Conservation (phyloP, 2,329 filamentous ascomycete genomes). For the Fusarium agapanthi region DNA sequence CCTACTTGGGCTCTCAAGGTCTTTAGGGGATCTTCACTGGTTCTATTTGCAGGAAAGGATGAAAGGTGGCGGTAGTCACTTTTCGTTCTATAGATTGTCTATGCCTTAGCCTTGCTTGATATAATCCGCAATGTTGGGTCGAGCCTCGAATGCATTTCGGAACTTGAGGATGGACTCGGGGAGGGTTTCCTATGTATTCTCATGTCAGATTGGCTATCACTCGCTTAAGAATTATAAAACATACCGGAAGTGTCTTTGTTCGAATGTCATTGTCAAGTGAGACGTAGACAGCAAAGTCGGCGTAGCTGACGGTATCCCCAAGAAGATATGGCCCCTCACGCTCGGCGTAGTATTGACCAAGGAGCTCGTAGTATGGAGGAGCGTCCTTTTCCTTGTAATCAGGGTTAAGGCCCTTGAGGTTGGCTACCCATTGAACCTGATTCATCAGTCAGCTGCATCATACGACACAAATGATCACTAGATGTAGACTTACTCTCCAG, state of each 20-base stretch:
- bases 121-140: not conserved
- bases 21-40: not conserved
- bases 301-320: constrained; percentile 48
- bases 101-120: not conserved
- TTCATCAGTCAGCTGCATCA: not conserved
- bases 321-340: constrained; percentile 48
- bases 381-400: constrained; percentile 45
- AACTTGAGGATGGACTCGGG: constrained; percentile 1
- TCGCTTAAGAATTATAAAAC: constrained; percentile 1
- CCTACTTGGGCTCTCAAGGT: not conserved
- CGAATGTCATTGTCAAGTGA: constrained; percentile 50
- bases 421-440: constrained; percentile 40
- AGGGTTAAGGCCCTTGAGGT: constrained; percentile 36
- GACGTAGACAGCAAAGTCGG: constrained; percentile 51
- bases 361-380: constrained; percentile 43
- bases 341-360: constrained; percentile 45
- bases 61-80: fast-evolving
- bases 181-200: not conserved
- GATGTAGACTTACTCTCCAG: constrained; percentile 46
- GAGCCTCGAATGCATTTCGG: constrained; percentile 2
- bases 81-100: fast-evolving
- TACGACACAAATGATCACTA: fast-evolving
- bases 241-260: constrained; percentile 48
- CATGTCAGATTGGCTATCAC: fast-evolving
- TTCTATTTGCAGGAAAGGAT: fast-evolving